Percentiles rank a stretch among this genome's conserved stretches.
These are phyloP conservation scores for Monilinia fructigena DNA, from an alignment of 2,329 filamentous ascomycete genomes.

Conservation along the genomic window DNA sequence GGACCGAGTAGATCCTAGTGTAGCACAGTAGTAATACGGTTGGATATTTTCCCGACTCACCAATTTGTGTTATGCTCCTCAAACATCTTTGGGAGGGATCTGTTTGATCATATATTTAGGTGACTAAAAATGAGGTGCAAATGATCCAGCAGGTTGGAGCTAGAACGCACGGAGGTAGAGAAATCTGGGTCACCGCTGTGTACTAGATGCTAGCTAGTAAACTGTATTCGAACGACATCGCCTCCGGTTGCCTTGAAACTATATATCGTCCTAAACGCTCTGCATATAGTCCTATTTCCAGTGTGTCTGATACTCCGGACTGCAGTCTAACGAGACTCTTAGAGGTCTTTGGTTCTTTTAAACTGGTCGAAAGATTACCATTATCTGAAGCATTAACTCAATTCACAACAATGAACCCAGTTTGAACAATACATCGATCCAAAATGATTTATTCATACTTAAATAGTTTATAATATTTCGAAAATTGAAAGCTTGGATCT, in stretches of 20 bases:
- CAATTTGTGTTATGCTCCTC: background rate
- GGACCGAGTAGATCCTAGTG: background rate
- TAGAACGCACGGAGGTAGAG: background rate
- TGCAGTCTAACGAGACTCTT: background rate
- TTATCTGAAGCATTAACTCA: background rate
- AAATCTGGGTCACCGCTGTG: background rate
- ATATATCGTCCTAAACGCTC: background rate
- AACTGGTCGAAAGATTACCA: background rate
- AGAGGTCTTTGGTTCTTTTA: background rate
- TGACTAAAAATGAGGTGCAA: constrained; percentile 5
- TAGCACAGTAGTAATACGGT: constrained; percentile 2
- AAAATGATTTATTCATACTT: background rate
- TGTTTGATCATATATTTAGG: background rate
- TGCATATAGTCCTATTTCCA: background rate
- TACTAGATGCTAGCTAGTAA: background rate
- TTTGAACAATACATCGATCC: too few relatives aligned
- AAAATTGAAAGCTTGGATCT: background rate
- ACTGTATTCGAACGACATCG: constrained; percentile 1
- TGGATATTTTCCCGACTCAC: constrained; percentile 11
- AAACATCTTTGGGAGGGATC: background rate
- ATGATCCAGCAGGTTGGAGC: background rate
- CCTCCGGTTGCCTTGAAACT: background rate
- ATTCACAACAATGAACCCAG: too few relatives aligned
- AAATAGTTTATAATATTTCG: background rate
- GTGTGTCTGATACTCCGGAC: background rate